Base-by-base conservation (phyloP, 345 rosid genomes). In the Eucalyptus marginata region DNA sequence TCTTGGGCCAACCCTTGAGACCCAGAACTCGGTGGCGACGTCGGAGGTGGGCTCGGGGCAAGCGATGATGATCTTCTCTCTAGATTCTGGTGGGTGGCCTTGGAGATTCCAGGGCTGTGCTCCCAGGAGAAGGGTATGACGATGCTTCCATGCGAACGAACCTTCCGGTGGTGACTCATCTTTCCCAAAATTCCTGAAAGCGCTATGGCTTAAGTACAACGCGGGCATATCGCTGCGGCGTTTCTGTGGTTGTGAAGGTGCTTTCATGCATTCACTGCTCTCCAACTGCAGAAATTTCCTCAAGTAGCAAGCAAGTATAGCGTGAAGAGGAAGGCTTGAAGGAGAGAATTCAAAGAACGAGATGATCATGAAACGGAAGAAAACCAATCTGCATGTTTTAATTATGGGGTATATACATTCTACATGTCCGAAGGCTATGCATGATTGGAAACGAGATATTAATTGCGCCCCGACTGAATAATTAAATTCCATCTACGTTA, bases 71-170 rank as follows among this genome's bases (percentile, higher is more conserved):
- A 52, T 52, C 81, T 87, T 7, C 66, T 40, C 40, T 86, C 91
- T 43, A 2, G 14, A 33, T 89, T 90, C 13, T n/a, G 89, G 93
- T 56, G 88, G 33, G 33, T 52, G 88, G 89, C 50, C 89, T 94
- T 96, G 84, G 40, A 94, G 85, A 96, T 89, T 10, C 97, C 97
- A 6, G 96, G 96, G 31, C 89, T 91, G 90, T 93, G 92, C 89
- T 96, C 97, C 96, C 96, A 96, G 12, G 96, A 95, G 87, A 95
- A 96, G 88, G 97, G 96, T 89, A 96, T 76, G 84, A 76, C 47
- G 47, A 76, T 88, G 92, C 90, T 95, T 33, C 97, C 96, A 31
- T 93, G 95, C 31, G 97, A 96, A 36, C 80, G 87, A 83, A 92
- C 92, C 87, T 90, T 90, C 47, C 89, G 86, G 43, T 90, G 86